Evolutionary conservation across 306 rosid species (phyloP).

Genomic region (Prunus mongolica): DNA sequence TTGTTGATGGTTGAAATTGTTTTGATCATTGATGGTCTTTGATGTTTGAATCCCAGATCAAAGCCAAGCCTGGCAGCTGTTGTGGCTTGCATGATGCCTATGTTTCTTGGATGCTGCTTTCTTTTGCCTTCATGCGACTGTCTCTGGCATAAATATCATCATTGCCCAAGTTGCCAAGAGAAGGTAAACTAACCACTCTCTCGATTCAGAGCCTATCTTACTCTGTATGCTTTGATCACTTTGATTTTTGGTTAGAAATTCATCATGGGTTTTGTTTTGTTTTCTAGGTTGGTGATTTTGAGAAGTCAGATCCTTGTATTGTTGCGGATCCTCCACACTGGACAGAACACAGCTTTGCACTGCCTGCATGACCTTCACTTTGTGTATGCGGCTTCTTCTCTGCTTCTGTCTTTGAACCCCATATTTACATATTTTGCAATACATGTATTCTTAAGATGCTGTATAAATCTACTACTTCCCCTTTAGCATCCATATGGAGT

Average conservation of each 20-base stretch:
- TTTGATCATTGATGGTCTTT: not conserved
- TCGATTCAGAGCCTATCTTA: not conserved
- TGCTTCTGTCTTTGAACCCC: constrained; percentile 9
- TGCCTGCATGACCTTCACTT: constrained; percentile 38
- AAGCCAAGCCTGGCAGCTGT: constrained; percentile 72
- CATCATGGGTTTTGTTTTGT: not conserved
- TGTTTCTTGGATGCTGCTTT: constrained; percentile 84
- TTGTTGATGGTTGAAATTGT: not conserved
- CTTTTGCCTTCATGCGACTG: constrained; percentile 86
- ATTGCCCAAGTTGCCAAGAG: constrained; percentile 71
- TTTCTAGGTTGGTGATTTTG: constrained; percentile 73
- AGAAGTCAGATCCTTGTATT: constrained; percentile 70
- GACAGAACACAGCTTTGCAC: constrained; percentile 80
- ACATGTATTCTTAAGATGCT: not conserved
- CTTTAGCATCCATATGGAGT: not conserved
- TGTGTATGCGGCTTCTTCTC: constrained; percentile 10
- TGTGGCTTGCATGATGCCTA: constrained; percentile 79
- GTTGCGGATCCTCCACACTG: constrained; percentile 87
- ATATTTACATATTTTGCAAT: not conserved
- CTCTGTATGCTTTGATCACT: not conserved
- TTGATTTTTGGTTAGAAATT: not conserved
- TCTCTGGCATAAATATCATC: constrained; percentile 93
- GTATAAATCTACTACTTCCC: not conserved
- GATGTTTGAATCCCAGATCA: constrained; percentile 43
- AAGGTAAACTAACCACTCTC: constrained; percentile 40